phyloP scores from a whole-genome alignment of 352 stramenopile genomes.

The Globisporangium paddicum region DNA sequence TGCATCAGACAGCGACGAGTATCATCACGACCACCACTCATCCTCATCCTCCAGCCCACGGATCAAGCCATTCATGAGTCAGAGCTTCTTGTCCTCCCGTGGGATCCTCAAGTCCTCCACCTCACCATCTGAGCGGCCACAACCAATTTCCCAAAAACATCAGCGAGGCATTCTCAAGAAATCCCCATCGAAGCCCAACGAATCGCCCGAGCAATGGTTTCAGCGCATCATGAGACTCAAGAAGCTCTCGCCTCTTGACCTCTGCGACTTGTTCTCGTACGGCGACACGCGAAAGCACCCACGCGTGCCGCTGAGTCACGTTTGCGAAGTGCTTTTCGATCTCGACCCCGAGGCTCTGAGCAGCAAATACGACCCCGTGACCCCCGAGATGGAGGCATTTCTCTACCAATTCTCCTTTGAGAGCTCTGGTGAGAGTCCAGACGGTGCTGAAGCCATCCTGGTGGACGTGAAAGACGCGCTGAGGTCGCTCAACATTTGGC shows the following conservation, averaged over 20 bases:
- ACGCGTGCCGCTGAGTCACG: constrained; percentile 35
- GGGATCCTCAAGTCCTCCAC: background rate
- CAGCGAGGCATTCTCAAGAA: constrained; percentile 1
- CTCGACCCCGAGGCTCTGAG: constrained; percentile 23
- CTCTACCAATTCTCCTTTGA: constrained; percentile 48
- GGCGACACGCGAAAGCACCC: constrained; percentile 32
- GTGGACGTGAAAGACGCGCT: constrained; percentile 55
- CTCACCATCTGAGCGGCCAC: background rate
- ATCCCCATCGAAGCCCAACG: background rate
- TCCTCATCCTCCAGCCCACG: background rate
- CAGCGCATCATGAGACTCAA: constrained; percentile 39
- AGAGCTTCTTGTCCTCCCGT: background rate
- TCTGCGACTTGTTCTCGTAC: constrained; percentile 51
- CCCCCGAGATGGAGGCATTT: constrained; percentile 45
- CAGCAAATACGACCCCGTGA: constrained; percentile 34
- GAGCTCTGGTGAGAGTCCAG: constrained; percentile 8
- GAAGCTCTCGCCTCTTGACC: constrained; percentile 43
- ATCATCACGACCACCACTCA: background rate
- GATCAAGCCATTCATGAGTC: background rate
- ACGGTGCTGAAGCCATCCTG: constrained; percentile 20
- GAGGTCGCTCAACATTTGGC: constrained; percentile 55
- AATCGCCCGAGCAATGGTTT: constrained; percentile 48
- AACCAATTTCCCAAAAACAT: background rate
- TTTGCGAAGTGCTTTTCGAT: constrained; percentile 56
- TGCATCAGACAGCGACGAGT: background rate